A percentile compares a stretch with the other conserved stretches of the same genome.
These are phyloP conservation scores for barrel medic (Medicago truncatula) DNA, from an alignment of 306 rosid species.

Conservation along the genomic window MtrunA17r5.0-ANR NC_053048.1:51569001-51569500, in stretches of 20 bases:
- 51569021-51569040: slow-evolving; percentile 74
- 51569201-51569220: background rate
- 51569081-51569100: slow-evolving; percentile 74
- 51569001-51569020: slow-evolving; percentile 95
- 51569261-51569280: slow-evolving; percentile 25
- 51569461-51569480: slow-evolving; percentile 76
- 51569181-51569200: slow-evolving; percentile 8
- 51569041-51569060: slow-evolving; percentile 62
- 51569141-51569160: slow-evolving; percentile 33
- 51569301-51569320: slow-evolving; percentile 3
- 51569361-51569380: slow-evolving; percentile 69
- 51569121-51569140: slow-evolving; percentile 76
- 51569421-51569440: slow-evolving; percentile 77
- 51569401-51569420: slow-evolving; percentile 71
- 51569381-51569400: slow-evolving; percentile 73
- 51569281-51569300: slow-evolving; percentile 9
- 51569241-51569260: slow-evolving; percentile 7
- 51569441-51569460: slow-evolving; percentile 77
- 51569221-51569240: background rate
- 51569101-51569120: slow-evolving; percentile 86
- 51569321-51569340: slow-evolving; percentile 21
- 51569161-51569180: slow-evolving; percentile 15
- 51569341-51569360: slow-evolving; percentile 24
- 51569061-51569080: slow-evolving; percentile 74
- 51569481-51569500: slow-evolving; percentile 88